phyloP scores from a whole-genome alignment of 106 monocot species.

The Allium sativum region DNA sequence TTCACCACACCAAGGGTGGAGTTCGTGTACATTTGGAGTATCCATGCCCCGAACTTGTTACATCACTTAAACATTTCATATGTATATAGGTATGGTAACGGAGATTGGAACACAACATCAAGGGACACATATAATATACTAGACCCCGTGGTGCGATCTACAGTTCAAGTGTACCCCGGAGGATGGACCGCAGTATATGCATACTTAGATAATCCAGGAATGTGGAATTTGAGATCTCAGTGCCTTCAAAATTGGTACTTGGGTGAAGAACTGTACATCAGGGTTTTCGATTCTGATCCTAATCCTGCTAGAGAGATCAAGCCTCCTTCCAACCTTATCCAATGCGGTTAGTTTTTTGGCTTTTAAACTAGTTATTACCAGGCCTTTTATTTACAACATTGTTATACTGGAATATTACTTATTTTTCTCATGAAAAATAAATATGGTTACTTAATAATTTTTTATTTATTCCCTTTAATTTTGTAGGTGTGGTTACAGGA shows the following conservation, averaged over 20 bases:
- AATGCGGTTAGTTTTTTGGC: constrained; percentile 15
- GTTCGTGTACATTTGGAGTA: too few species aligned
- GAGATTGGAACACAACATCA: constrained; percentile 24
- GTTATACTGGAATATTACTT: too few species aligned
- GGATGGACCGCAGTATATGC: constrained; percentile 40
- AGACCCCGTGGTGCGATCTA: constrained; percentile 34
- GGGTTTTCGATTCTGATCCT: constrained; percentile 28
- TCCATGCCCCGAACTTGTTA: not conserved
- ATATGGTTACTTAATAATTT: too few species aligned
- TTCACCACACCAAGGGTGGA: too few species aligned
- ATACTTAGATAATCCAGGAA: constrained; percentile 35
- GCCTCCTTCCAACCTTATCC: constrained; percentile 30
- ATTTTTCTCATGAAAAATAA: too few species aligned
- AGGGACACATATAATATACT: constrained; percentile 26
- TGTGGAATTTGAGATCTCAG: constrained; percentile 48
- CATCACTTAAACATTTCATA: not conserved
- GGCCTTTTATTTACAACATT: too few species aligned
- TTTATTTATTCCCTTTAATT: too few species aligned
- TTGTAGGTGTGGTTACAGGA: too few species aligned
- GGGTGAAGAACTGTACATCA: constrained; percentile 33
- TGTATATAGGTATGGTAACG: constrained; percentile 11
- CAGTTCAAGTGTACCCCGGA: constrained; percentile 35
- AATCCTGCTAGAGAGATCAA: constrained; percentile 29
- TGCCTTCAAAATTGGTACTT: constrained; percentile 28
- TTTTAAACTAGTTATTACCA: too few species aligned